Evolutionary conservation across 192 early-diverging fungal species (phyloP).

Genomic region (Mortierella claussenii): DNA sequence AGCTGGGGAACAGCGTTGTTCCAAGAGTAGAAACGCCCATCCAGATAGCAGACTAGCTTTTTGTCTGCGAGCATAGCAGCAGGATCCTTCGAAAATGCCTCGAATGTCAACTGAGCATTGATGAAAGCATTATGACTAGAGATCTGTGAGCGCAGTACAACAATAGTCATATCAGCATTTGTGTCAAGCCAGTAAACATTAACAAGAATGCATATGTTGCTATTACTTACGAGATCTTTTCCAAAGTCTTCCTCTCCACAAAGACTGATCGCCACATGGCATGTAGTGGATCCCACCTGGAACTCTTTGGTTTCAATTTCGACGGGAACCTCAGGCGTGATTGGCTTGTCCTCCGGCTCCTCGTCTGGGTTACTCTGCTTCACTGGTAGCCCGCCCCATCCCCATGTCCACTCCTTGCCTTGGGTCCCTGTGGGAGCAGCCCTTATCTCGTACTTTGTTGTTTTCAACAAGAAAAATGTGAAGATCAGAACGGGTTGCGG

Average conservation of each 20-base stretch:
- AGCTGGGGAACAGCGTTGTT: conserved; percentile 69
- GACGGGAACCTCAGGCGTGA: conserved; percentile 25
- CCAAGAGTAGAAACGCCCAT: conserved; percentile 71
- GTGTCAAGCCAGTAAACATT: neutral
- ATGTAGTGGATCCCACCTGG: conserved; percentile 50
- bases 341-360: conserved; percentile 29
- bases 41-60: conserved; percentile 45
- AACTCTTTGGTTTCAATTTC: conserved; percentile 52
- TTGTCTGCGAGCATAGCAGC: conserved; percentile 38
- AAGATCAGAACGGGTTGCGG: too few species aligned
- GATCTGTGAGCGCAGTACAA: conserved; percentile 7
- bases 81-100: conserved; percentile 46
- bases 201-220: neutral
- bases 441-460: conserved; percentile 35
- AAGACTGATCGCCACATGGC: conserved; percentile 66
- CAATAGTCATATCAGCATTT: neutral
- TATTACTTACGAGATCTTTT: conserved; percentile 48
- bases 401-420: conserved; percentile 73
- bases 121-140: conserved; percentile 33
- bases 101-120: conserved; percentile 31
- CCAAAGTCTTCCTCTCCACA: conserved; percentile 63
- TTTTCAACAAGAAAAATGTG: too few species aligned
- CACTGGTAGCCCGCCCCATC: conserved; percentile 76
- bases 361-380: conserved; percentile 56
- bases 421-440: conserved; percentile 12